Evolutionary conservation across 192 early-diverging fungal genomes (phyloP), one percentile per base, ranked within the genome.

Genomic region (Borealophlyctis nickersoniae): DNA sequence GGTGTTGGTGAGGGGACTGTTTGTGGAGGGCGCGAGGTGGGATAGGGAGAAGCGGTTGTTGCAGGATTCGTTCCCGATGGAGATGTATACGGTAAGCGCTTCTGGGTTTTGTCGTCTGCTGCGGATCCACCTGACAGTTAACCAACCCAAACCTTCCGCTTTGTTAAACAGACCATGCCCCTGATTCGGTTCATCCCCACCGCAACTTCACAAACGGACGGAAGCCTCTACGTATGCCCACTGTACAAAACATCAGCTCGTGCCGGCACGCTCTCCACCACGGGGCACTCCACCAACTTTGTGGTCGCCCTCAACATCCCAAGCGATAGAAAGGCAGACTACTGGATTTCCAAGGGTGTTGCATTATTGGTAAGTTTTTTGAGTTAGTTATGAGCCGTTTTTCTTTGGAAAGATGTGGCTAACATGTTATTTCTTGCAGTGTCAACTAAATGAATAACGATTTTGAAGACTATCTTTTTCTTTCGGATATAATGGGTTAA

Each of bases 231-330:
- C 67, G 73, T 78, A 16, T 76, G 73, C 59, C 84, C 84, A 9
- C 73, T 86, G 22, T 86, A 86, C 73, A 86, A 86, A 62, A 86
- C 84, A 14, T 77, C 79, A 11, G 84, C 81, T 22, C 62, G 84
- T 2, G 84, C 84, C 22, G 84, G 84, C 19, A 84, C 81, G 3
- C 71, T 86, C 35, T 78, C 79, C 16, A 84, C 84, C 27, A 86
- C 84, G 32, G 84, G 84, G 3, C 84, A 86, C 45, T 86, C 84
- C 2, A 80, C 81, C 26, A 86, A 86, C 58, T 86, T 83, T 66
- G 78, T 86, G 36, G 72, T 82, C 14, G 53, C 81, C 0, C 58
- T 86, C 0, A 69, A 76, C 61, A 57, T 86, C n/a, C 84, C 84
- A 11, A 65, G 77, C n/a, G 80, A 84, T 51, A 70, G 66, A 49